Evolutionary conservation across 768 basidiomycete genomes (phyloP).

Genomic region (Hortiboletus campestris): DNA sequence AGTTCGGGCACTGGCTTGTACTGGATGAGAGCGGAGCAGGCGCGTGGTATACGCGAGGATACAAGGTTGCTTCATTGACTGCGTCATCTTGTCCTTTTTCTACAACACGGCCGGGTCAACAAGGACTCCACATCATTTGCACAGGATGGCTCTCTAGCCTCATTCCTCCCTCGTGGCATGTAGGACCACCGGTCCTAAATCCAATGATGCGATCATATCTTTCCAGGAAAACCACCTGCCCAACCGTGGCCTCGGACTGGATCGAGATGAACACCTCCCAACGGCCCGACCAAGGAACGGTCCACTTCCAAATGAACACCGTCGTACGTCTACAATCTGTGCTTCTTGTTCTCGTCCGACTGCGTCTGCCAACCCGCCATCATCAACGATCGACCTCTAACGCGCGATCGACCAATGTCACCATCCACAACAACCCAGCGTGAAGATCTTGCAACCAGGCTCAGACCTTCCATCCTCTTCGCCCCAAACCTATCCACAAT

Average conservation of each 20-base stretch:
- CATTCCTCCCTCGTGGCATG: neutral
- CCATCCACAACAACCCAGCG: neutral
- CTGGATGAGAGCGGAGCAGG: too few species aligned
- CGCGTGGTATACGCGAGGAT: constrained; percentile 8
- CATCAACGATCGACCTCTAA: constrained; percentile 5
- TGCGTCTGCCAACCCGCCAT: constrained; percentile 9
- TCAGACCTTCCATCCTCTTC: constrained; percentile 18
- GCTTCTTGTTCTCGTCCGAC: constrained; percentile 11
- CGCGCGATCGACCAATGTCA: constrained; percentile 17
- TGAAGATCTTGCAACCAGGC: constrained; percentile 2
- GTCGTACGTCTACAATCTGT: neutral
- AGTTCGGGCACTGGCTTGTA: neutral
- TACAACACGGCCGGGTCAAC: neutral
- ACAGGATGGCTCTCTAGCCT: constrained; percentile 19
- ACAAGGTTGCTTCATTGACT: neutral
- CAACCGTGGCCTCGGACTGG: neutral
- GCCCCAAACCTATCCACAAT: constrained; percentile 26
- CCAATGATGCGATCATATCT: neutral
- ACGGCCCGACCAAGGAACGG: neutral
- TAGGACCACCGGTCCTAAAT: neutral
- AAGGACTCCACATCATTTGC: neutral
- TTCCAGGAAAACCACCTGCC: constrained; percentile 5
- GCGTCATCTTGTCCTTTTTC: neutral
- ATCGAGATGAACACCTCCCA: constrained; percentile 15
- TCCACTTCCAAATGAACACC: constrained; percentile 25